Conservation (phyloP, 1,139 yeast species). For the Meyerozyma carpophila region DNA sequence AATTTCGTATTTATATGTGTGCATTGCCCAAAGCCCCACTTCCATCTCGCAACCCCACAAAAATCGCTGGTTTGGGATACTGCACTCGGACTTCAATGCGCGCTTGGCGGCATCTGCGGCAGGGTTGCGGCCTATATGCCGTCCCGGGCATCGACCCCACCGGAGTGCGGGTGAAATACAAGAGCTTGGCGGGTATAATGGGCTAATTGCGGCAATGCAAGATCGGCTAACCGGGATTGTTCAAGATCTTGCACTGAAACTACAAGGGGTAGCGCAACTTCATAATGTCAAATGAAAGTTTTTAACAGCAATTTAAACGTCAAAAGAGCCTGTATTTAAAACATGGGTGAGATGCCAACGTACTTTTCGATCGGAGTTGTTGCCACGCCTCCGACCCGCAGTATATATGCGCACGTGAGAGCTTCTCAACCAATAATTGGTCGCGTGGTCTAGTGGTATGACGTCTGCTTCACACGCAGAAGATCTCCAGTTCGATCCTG, state of each 20-base stretch:
- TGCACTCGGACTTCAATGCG: not conserved
- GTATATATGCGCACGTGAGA: not conserved
- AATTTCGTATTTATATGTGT: not conserved
- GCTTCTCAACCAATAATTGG: slow-evolving; percentile 3
- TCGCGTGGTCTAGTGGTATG: slow-evolving; percentile 16
- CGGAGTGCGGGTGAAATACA: not conserved
- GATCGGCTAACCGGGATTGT: too few relatives aligned
- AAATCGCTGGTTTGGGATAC: not conserved
- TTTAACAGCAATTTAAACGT: too few relatives aligned
- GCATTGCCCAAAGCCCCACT: not conserved
- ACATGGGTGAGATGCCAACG: not conserved
- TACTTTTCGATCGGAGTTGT: not conserved
- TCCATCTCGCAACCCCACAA: not conserved
- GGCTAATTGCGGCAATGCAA: not conserved
- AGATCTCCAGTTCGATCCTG: slow-evolving; percentile 17
- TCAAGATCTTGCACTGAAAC: too few relatives aligned
- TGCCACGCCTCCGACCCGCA: not conserved
- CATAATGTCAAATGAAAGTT: too few relatives aligned
- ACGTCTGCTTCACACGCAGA: slow-evolving; percentile 17
- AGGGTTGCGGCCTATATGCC: not conserved
- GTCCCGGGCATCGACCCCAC: not conserved
- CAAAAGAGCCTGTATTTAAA: too few relatives aligned
- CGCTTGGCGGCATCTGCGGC: not conserved
- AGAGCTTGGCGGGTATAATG: not conserved
- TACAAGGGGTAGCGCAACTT: too few relatives aligned